These are phyloP conservation scores for Phytophthora cryptogea DNA, from an alignment of 352 stramenopile species.

Conservation along the genomic window DNA sequence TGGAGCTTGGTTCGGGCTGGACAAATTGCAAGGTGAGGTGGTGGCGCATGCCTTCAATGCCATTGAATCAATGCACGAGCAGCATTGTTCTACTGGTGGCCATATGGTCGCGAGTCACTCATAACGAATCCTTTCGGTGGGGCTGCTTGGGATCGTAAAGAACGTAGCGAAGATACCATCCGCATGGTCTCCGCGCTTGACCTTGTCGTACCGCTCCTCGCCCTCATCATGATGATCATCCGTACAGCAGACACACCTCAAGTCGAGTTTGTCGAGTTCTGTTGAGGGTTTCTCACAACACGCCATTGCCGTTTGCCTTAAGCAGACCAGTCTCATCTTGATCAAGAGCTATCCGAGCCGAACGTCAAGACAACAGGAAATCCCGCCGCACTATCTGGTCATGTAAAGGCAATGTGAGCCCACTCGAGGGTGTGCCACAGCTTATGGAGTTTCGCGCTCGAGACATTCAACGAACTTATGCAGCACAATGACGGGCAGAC, in stretches of 20 bases:
- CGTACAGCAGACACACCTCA: no score
- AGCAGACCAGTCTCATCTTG: neutral
- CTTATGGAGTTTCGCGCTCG: no score
- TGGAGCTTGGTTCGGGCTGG: neutral
- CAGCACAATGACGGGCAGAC: no score
- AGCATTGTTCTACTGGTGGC: neutral
- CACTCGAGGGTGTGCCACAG: neutral
- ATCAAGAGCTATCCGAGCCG: neutral
- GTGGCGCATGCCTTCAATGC: neutral
- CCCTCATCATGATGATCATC: no score
- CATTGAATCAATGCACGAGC: neutral
- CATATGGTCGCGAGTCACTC: conserved; percentile 1
- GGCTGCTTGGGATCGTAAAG: conserved; percentile 2
- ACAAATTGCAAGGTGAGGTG: neutral
- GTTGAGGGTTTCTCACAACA: neutral
- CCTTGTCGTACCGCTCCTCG: no score
- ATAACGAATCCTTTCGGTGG: neutral
- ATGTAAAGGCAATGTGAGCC: neutral
- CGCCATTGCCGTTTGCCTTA: neutral
- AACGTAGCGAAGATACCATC: no score
- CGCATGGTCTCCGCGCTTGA: no score
- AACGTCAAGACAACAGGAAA: neutral
- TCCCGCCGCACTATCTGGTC: neutral
- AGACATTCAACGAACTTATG: no score
- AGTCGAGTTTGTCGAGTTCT: no score